Evolutionary conservation across 1,139 yeast species (phyloP).

Genomic region (Blastobotrys serpentis): DNA sequence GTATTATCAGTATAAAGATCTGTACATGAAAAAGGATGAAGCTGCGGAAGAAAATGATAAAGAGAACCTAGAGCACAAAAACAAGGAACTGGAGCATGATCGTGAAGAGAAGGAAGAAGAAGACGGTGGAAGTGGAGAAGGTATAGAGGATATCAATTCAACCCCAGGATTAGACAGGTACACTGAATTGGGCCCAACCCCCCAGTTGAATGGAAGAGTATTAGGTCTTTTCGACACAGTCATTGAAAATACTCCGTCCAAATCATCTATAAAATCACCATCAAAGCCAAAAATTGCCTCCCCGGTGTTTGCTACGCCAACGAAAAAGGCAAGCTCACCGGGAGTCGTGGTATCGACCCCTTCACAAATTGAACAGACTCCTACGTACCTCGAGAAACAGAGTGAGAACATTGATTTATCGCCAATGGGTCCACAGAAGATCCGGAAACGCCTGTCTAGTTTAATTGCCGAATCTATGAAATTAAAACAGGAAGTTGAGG

Average conservation of each 20-base stretch:
- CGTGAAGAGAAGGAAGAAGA: background rate
- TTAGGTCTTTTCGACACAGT: slow-evolving; percentile 57
- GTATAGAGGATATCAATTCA: slow-evolving; percentile 8
- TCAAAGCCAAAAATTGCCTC: background rate
- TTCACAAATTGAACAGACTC: background rate
- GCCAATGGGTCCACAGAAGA: slow-evolving; percentile 11
- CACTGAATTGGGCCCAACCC: slow-evolving; percentile 67
- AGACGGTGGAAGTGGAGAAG: slow-evolving; percentile 11
- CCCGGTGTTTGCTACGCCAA: slow-evolving; percentile 9
- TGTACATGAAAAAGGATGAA: no score
- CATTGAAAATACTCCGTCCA: slow-evolving; percentile 3
- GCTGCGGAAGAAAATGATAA: no score
- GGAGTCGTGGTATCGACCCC: background rate
- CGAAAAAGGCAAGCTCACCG: slow-evolving; percentile 10
- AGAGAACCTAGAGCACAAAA: background rate
- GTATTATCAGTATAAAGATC: background rate
- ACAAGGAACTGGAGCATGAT: background rate
- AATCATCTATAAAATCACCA: slow-evolving; percentile 15
- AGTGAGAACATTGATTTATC: background rate
- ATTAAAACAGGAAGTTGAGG: slow-evolving; percentile 9
- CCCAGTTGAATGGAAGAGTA: slow-evolving; percentile 69
- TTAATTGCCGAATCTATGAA: slow-evolving; percentile 21
- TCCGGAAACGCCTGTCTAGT: slow-evolving; percentile 18
- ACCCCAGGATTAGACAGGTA: slow-evolving; percentile 3
- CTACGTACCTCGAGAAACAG: slow-evolving; percentile 5